A percentile compares a stretch with the other conserved stretches of the same genome.
These are phyloP conservation scores for Phylloporus arenicola DNA, from an alignment of 768 basidiomycete species.

Conservation along the genomic window DNA sequence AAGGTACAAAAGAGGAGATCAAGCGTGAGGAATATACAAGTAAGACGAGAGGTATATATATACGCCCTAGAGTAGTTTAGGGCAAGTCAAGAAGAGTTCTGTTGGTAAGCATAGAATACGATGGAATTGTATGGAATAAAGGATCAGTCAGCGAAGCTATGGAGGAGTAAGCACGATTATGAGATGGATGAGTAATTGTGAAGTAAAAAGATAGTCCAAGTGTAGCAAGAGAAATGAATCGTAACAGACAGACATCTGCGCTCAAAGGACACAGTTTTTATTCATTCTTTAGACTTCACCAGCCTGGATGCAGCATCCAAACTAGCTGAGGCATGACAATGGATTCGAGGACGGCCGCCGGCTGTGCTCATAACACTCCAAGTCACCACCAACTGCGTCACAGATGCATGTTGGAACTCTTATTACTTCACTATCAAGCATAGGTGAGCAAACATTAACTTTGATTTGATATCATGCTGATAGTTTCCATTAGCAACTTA, in stretches of 20 bases:
- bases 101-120: too few relatives aligned
- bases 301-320: constrained; percentile 65
- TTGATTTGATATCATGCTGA: not conserved
- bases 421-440: constrained; percentile 62
- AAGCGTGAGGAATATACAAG: too few relatives aligned
- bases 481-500: constrained; percentile 50
- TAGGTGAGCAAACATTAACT: constrained; percentile 46
- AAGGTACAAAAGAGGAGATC: too few relatives aligned
- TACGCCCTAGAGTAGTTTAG: too few relatives aligned
- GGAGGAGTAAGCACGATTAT: too few relatives aligned
- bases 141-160: too few relatives aligned
- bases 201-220: too few relatives aligned
- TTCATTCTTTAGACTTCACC: constrained; percentile 71
- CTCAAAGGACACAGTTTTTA: constrained; percentile 56
- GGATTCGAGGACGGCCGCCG: constrained; percentile 59
- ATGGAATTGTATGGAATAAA: too few relatives aligned
- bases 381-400: constrained; percentile 50
- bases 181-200: too few relatives aligned
- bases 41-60: too few relatives aligned
- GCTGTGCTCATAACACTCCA: constrained; percentile 56
- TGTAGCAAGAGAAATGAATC: too few relatives aligned
- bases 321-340: constrained; percentile 61
- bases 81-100: too few relatives aligned
- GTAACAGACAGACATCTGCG: constrained; percentile 71
- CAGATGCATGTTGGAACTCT: constrained; percentile 64